Percentiles rank a stretch among this genome's conserved stretches.
phyloP scores from a whole-genome alignment of 768 basidiomycete genomes.

The Cyathus striatus region DNA sequence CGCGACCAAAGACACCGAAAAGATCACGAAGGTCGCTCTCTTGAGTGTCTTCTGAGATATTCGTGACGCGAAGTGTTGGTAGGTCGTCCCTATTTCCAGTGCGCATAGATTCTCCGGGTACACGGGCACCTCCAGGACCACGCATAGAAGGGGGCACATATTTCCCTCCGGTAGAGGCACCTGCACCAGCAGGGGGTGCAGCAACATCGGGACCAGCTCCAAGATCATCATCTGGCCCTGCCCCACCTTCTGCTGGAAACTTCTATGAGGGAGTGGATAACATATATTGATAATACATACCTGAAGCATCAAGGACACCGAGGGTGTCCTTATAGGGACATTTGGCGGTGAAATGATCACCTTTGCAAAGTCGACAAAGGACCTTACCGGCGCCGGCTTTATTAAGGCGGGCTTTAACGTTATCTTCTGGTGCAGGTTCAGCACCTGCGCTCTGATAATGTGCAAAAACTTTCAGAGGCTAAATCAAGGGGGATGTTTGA shows the following conservation, averaged over 20 bases:
- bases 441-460: constrained; percentile 50
- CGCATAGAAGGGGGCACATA: constrained; percentile 96
- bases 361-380: constrained; percentile 89
- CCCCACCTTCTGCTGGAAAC: constrained; percentile 20
- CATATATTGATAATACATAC: constrained; percentile 23
- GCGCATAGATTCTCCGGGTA: constrained; percentile 76
- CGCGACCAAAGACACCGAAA: constrained; percentile 81
- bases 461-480: not conserved
- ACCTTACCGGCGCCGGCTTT: constrained; percentile 85
- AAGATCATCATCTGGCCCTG: constrained; percentile 34
- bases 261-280: not conserved
- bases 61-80: constrained; percentile 95
- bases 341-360: constrained; percentile 95
- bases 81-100: constrained; percentile 74
- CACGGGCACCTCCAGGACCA: constrained; percentile 49
- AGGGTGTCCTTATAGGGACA: constrained; percentile 98
- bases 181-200: constrained; percentile 28
- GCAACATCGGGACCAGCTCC: constrained; percentile 24
- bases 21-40: constrained; percentile 92
- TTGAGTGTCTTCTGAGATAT: constrained; percentile 91
- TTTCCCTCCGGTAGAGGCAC: constrained; percentile 58
- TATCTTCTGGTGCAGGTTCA: constrained; percentile 62
- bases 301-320: constrained; percentile 62
- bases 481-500: not conserved
- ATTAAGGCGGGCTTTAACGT: constrained; percentile 59